Evolutionary conservation across 23 red algal genomes (phyloP).

Genomic region (Cyanidioschyzon merolae): DNA sequence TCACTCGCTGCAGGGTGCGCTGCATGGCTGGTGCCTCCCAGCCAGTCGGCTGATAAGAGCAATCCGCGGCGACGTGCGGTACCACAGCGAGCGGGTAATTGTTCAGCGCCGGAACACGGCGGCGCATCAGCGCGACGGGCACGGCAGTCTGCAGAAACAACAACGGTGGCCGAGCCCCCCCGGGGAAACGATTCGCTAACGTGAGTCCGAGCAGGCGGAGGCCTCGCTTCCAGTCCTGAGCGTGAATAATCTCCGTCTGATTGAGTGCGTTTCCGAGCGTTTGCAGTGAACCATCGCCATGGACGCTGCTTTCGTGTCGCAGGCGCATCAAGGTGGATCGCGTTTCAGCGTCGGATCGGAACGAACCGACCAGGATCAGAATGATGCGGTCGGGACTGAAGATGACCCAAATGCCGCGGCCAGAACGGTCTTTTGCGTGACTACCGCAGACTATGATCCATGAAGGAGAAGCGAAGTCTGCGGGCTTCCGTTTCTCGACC

Average conservation of each 20-base stretch:
- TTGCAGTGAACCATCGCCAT: neutral
- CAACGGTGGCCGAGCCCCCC: neutral
- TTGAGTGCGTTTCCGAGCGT: neutral
- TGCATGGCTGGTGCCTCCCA: neutral
- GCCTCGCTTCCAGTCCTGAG: neutral
- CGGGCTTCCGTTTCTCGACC: neutral
- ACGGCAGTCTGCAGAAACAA: neutral
- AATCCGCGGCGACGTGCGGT: neutral
- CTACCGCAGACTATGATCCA: neutral
- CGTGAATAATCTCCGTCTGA: neutral
- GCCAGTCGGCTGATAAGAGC: neutral
- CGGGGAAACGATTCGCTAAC: neutral
- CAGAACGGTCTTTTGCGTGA: neutral
- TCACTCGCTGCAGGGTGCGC: neutral
- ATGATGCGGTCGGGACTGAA: neutral
- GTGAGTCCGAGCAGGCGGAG: neutral
- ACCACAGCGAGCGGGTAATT: neutral
- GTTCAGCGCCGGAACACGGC: constrained; percentile 2
- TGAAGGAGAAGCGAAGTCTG: neutral
- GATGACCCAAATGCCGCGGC: neutral
- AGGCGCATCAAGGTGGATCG: neutral
- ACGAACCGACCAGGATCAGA: neutral
- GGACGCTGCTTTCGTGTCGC: neutral
- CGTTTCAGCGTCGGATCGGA: neutral
- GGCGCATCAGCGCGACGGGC: neutral